Evolutionary conservation across 495 filamentous ascomycete genomes (phyloP).

Genomic region (Aspergillus carlsbadensis): DNA sequence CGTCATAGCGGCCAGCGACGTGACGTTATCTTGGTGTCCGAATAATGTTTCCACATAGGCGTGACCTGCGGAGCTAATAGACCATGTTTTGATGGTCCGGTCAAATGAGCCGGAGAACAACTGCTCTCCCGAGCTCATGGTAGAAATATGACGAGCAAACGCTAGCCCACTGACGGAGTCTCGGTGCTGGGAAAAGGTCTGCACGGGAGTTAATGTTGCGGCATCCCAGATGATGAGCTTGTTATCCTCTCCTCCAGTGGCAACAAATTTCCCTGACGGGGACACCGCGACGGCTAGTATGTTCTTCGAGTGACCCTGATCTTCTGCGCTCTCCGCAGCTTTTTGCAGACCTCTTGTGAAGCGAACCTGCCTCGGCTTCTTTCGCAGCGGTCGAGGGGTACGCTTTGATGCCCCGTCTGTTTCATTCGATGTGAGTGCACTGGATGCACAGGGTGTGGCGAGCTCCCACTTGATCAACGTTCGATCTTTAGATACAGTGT

Average conservation of each 20-base stretch:
- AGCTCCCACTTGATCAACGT: slow-evolving; percentile 86
- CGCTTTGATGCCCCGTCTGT: slow-evolving; percentile 60
- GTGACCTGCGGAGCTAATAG: slow-evolving; percentile 53
- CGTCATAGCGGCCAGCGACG: slow-evolving; percentile 76
- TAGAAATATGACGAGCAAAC: slow-evolving; percentile 76
- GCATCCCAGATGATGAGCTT: slow-evolving; percentile 86
- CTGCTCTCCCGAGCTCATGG: slow-evolving; percentile 64
- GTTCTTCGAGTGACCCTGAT: slow-evolving; percentile 69
- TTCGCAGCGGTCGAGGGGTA: slow-evolving; percentile 60
- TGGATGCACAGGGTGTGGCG: slow-evolving; percentile 35
- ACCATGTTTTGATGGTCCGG: slow-evolving; percentile 87
- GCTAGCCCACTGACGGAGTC: slow-evolving; percentile 80
- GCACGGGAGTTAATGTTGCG: slow-evolving; percentile 68
- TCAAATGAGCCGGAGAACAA: slow-evolving; percentile 86
- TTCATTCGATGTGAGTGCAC: slow-evolving; percentile 41
- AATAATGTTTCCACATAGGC: slow-evolving; percentile 95
- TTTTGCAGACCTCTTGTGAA: slow-evolving; percentile 64
- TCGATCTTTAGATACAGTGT: slow-evolving; percentile 84
- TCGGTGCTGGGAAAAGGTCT: slow-evolving; percentile 88
- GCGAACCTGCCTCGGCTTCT: slow-evolving; percentile 67
- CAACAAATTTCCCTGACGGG: slow-evolving; percentile 83
- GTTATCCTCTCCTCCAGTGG: slow-evolving; percentile 81
- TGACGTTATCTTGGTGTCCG: slow-evolving; percentile 88
- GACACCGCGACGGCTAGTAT: slow-evolving; percentile 86
- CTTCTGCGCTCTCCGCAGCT: slow-evolving; percentile 58